These are phyloP conservation scores for Phaeosphaeriaceae sp. DNA, from an alignment of 2,329 filamentous ascomycete species.

Conservation along the genomic window DNA sequence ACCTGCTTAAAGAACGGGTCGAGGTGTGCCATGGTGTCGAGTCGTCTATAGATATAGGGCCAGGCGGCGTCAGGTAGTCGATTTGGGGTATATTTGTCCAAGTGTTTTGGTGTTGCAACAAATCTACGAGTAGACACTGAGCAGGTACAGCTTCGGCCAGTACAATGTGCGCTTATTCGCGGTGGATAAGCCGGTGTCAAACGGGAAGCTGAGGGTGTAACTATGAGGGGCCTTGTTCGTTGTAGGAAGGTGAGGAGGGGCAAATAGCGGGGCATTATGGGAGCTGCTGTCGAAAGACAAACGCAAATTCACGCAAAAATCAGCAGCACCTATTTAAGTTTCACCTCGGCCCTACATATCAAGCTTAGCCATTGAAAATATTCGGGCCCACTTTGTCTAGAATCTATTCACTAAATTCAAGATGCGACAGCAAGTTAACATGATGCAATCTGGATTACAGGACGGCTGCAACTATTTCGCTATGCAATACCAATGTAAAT, in stretches of 20 bases:
- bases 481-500: conserved; percentile 27
- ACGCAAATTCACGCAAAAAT: no score
- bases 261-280: conserved; percentile 24
- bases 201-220: conserved; percentile 39
- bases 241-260: conserved; percentile 27
- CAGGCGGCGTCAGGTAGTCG: conserved; percentile 41
- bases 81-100: conserved; percentile 25
- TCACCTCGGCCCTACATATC: conserved; percentile 6
- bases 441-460: not conserved
- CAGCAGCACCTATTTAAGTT: not conserved
- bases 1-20: conserved; percentile 94
- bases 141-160: conserved; percentile 18
- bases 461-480: conserved; percentile 12
- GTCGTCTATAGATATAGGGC: conserved; percentile 57
- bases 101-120: conserved; percentile 10
- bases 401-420: no score
- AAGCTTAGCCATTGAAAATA: no score
- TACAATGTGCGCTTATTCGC: conserved; percentile 37
- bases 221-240: conserved; percentile 18
- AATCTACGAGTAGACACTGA: conserved; percentile 15
- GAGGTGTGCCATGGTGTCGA: conserved; percentile 79
- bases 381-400: no score
- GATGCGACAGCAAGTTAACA: no score
- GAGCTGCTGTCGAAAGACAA: conserved; percentile 6
- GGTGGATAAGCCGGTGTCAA: conserved; percentile 32